phyloP scores from a whole-genome alignment of 2,329 filamentous ascomycete genomes.

The Penicillium sp. region DNA sequence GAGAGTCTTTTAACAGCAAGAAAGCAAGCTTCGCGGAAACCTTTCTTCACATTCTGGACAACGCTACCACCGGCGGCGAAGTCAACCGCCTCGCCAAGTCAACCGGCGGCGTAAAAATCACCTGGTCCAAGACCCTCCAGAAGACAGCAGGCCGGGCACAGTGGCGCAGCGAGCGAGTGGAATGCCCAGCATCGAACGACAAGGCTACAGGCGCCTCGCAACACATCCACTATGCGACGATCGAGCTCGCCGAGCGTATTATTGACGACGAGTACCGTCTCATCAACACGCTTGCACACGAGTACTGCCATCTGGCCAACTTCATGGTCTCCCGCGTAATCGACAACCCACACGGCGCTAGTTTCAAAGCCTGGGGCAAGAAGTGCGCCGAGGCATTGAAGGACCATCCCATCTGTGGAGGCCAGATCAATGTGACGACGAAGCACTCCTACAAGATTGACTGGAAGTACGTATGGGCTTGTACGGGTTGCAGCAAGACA shows the following conservation, averaged over 20 bases:
- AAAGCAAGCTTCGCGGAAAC: conserved; percentile 52
- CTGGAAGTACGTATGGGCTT: conserved; percentile 88
- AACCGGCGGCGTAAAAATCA: conserved; percentile 55
- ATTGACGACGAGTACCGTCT: conserved; percentile 73
- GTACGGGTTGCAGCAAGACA: conserved; percentile 61
- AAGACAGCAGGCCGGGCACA: conserved; percentile 63
- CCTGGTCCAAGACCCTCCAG: conserved; percentile 60
- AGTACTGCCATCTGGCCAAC: conserved; percentile 90
- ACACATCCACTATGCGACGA: conserved; percentile 61
- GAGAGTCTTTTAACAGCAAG: conserved; percentile 50
- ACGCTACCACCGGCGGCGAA: conserved; percentile 47
- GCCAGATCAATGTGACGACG: conserved; percentile 71
- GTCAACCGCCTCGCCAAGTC: conserved; percentile 47
- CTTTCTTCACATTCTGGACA: conserved; percentile 56
- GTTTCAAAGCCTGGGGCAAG: conserved; percentile 69
- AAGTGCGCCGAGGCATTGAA: conserved; percentile 38
- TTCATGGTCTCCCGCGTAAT: conserved; percentile 78
- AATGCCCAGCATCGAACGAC: conserved; percentile 1
- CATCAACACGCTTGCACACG: conserved; percentile 88
- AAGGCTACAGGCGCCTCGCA: conserved; percentile 16
- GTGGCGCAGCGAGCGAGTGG: conserved; percentile 57
- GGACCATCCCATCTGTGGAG: conserved; percentile 52
- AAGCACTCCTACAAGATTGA: conserved; percentile 87
- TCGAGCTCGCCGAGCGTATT: conserved; percentile 85
- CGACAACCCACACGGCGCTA: conserved; percentile 73